Conservation (phyloP, 139 green algal species). For the Bryopsis sp. region DNA sequence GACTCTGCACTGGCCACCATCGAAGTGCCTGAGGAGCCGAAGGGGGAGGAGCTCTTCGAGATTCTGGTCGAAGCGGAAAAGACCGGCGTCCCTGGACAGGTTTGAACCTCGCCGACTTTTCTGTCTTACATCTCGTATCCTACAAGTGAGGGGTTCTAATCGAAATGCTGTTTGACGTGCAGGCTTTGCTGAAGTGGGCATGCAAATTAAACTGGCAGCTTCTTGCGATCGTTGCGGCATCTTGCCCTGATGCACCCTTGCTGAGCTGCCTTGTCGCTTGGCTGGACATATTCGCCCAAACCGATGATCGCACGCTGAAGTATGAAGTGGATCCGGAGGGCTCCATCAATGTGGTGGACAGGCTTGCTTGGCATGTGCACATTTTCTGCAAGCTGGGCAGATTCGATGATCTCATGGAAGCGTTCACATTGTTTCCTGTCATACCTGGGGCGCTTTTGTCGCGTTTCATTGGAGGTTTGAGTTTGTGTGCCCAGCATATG, state of each 20-base stretch:
- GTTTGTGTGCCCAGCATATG: background rate
- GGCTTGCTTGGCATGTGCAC: too few species aligned
- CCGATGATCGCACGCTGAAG: too few species aligned
- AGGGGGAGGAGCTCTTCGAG: background rate
- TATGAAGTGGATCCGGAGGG: too few species aligned
- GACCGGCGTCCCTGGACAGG: background rate
- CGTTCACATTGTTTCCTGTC: background rate
- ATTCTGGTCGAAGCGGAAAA: conserved; percentile 12
- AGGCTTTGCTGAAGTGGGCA: conserved; percentile 13
- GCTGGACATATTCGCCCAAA: conserved; percentile 8
- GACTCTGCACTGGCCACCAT: too few species aligned
- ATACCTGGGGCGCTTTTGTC: background rate
- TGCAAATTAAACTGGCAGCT: background rate
- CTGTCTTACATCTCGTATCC: too few species aligned
- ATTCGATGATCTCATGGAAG: background rate
- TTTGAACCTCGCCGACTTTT: too few species aligned
- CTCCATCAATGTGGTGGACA: too few species aligned
- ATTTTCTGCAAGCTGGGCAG: background rate
- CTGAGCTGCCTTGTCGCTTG: background rate
- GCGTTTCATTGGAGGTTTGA: background rate
- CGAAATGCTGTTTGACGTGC: background rate
- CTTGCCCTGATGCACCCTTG: background rate
- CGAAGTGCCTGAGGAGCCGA: background rate
- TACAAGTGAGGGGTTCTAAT: background rate
- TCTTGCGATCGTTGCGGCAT: background rate